Base-by-base conservation (phyloP, 129 eudicot genomes). In the Flaveria brownii region DNA sequence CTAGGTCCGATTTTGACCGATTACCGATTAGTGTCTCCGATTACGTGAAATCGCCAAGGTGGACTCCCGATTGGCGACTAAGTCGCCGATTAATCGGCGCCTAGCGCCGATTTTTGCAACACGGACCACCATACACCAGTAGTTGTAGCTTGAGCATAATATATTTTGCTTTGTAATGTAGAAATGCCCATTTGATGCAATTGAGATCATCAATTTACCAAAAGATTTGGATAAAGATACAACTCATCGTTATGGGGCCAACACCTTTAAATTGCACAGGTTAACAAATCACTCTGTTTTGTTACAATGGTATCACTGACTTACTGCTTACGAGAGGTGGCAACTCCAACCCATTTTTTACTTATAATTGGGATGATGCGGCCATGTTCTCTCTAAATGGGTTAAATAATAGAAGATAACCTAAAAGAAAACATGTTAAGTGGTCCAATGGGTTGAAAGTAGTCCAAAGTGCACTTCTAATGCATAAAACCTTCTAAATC, bases 121-220 rank as follows among this genome's bases (percentile, higher is more conserved):
- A n/a, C n/a, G n/a, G n/a, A 11, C 50, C 13, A 43, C 49, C 49
- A 43, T 3, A 6, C 50, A 23, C 5, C 22, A 54, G 6, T 20
- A 43, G 20, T n/a, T 60, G 55, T 54, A 45, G 63, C 51, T 69
- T 22, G 33, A 62, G 12, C 80, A 47, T 83, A 57, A 70, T 54
- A 39, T 39, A 22, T 49, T 4, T 83, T 67, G 59, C 25, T 63
- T 59, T 73, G 50, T 72, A 39, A 25, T 84, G 80, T 77, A 92
- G 96, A 92, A 92, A 93, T 93, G 98, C 78, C 98, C 98, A 18
- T 90, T 93, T 85, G 98, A 86, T 73, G 96, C 98, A 18, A 93
- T 93, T 74, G 95, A 90, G 81, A 93, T 93, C 77, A 90, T 93
- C 64, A 93, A 93, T 84, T 76, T 93, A 47, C 96, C 96, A 7